Evolutionary conservation across 208 protist species (phyloP), one percentile per base, ranked within the genome.

Genomic region (Crithidia thermophila): DNA sequence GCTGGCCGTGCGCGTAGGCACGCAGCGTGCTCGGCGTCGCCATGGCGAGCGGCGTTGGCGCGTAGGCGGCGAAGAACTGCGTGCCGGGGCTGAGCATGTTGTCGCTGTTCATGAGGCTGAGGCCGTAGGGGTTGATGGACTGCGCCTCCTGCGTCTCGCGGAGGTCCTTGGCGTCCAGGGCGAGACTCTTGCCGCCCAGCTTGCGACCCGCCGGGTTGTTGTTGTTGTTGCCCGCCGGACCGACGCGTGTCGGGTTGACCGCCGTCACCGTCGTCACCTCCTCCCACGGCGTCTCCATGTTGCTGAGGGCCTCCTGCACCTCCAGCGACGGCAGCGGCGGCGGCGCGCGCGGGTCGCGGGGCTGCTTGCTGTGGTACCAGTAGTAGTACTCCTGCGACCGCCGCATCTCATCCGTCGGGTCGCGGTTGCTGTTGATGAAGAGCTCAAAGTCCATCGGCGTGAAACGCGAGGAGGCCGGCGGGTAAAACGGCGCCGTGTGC

Each of bases 361-460:
- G 75, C 43, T 81, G 47, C 53, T 92, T 90, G 69, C 70, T 87
- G 72, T 91, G 67, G 64, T 91, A 95, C 89, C 89, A 95, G 72
- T 93, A 89, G 66, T 85, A 82, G 69, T 95, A 95, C 72, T 90
- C 89, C 39, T 78, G 66, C 14, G 84, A 90, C 52, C 89, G 85
- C 20, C 89, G 86, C 86, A 95, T 93, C 52, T 95, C 86, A 34
- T 88, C 80, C 18, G 89, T 86, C 18, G 82, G 84, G 61, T 89
- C 80, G 33, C 77, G 77, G 64, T 86, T 86, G 68, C 85, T 81
- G 65, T 91, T 85, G 58, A 95, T 71, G 60, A 83, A 84, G 20
- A 93, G 75, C 63, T 93, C 86, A 75, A 95, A 95, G 77, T 95
- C 89, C 84, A 94, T 87, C 1, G 83, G 79, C 11, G 85, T 94